phyloP scores from a whole-genome alignment of 352 stramenopile species.

The Globisporangium emineosum region DNA sequence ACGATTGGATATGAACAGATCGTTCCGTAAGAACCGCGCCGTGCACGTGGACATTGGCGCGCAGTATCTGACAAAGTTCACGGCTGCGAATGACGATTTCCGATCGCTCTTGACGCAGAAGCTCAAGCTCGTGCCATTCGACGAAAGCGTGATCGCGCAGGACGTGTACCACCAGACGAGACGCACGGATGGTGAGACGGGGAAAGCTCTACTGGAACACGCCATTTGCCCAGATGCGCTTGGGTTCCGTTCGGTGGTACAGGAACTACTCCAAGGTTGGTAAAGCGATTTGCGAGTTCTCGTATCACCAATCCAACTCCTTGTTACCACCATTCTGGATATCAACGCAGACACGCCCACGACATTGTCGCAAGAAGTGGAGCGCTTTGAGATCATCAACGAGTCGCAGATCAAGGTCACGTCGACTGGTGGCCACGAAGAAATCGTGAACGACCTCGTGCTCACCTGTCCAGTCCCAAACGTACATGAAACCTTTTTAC shows the following conservation, averaged over 20 bases:
- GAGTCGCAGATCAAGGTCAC: constrained; percentile 43
- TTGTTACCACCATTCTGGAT: too few relatives aligned
- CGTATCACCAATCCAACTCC: too few relatives aligned
- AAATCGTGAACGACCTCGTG: constrained; percentile 64
- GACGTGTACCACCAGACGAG: constrained; percentile 34
- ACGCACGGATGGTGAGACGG: background rate
- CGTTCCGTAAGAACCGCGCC: constrained; percentile 50
- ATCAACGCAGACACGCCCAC: constrained; percentile 33
- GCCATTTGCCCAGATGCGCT: constrained; percentile 34
- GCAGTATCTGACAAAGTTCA: constrained; percentile 65
- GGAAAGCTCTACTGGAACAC: constrained; percentile 30
- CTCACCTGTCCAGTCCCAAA: constrained; percentile 66
- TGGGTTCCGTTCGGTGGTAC: constrained; percentile 55
- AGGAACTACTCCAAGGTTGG: constrained; percentile 41
- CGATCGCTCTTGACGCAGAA: constrained; percentile 33
- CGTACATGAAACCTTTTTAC: constrained; percentile 15
- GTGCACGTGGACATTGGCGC: constrained; percentile 67
- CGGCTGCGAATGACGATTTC: constrained; percentile 46
- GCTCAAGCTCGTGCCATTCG: constrained; percentile 35
- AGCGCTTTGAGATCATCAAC: constrained; percentile 56
- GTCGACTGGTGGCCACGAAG: constrained; percentile 34
- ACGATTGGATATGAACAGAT: constrained; percentile 15
- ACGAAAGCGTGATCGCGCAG: constrained; percentile 46
- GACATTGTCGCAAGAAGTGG: constrained; percentile 37
- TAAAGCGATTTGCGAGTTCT: too few relatives aligned